Conservation (phyloP, 257 asterid genomes). For the Thymus mandschuricus region DNA sequence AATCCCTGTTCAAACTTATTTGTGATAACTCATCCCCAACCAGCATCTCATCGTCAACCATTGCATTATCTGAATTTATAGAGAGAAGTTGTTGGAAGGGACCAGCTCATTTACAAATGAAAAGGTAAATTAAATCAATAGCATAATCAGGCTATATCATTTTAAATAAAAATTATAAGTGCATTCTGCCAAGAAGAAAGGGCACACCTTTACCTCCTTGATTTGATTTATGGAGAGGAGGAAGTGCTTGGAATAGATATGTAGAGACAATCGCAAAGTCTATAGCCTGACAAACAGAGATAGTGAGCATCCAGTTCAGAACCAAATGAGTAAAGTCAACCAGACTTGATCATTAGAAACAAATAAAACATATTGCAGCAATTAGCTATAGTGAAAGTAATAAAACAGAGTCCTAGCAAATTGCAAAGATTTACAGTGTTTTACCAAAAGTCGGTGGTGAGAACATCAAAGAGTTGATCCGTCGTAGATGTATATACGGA, state of each 20-base stretch:
- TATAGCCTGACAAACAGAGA: slow-evolving; percentile 60
- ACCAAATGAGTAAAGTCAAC: slow-evolving; percentile 23
- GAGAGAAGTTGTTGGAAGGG: slow-evolving; percentile 20
- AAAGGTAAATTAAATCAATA: background rate
- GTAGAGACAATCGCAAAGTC: slow-evolving; percentile 80
- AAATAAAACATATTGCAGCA: slow-evolving; percentile 4
- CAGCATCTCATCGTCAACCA: slow-evolving; percentile 80
- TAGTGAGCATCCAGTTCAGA: slow-evolving; percentile 14
- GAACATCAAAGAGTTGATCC: slow-evolving; percentile 16
- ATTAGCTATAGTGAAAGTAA: slow-evolving; percentile 15
- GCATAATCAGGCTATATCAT: background rate
- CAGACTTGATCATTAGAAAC: slow-evolving; percentile 2
- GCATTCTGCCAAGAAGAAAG: slow-evolving; percentile 24
- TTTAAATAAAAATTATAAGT: slow-evolving; percentile 1
- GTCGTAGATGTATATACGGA: slow-evolving; percentile 1
- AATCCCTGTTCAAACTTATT: slow-evolving; percentile 57
- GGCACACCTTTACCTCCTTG: slow-evolving; percentile 59
- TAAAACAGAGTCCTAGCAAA: slow-evolving; percentile 13
- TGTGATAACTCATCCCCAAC: slow-evolving; percentile 54
- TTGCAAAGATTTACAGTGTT: background rate
- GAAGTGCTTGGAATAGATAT: slow-evolving; percentile 77
- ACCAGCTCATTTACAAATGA: slow-evolving; percentile 6
- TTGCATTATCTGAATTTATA: slow-evolving; percentile 46
- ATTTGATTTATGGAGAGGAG: slow-evolving; percentile 60
- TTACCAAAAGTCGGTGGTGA: slow-evolving; percentile 9